These are phyloP conservation scores for Cryptosporidium tyzzeri DNA, from an alignment of 169 alveolate species.

Conservation along the genomic window DNA sequence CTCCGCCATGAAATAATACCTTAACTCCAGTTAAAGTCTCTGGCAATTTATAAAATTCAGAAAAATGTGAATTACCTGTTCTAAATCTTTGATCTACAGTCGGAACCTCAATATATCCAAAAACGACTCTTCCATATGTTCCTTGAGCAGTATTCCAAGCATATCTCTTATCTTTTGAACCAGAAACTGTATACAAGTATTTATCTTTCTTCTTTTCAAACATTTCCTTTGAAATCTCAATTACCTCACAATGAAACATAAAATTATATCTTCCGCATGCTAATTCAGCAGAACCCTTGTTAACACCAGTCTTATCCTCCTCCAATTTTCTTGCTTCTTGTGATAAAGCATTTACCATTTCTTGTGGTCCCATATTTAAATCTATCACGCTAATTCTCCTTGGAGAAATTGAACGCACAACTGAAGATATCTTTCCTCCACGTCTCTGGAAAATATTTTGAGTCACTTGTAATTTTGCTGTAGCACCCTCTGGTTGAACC, in stretches of 20 bases:
- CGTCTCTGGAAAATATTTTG: neutral
- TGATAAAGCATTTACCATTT: slow-evolving; percentile 21
- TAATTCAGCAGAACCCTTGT: slow-evolving; percentile 65
- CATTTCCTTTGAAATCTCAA: neutral
- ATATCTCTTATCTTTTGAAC: slow-evolving; percentile 4
- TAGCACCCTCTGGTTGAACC: slow-evolving; percentile 2
- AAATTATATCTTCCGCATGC: slow-evolving; percentile 66
- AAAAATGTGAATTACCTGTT: slow-evolving; percentile 2
- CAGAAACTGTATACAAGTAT: slow-evolving; percentile 12
- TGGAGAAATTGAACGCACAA: slow-evolving; percentile 60
- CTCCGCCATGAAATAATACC: slow-evolving; percentile 66
- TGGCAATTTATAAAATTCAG: slow-evolving; percentile 57
- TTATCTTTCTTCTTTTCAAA: slow-evolving; percentile 39
- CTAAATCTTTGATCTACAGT: slow-evolving; percentile 7
- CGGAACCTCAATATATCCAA: slow-evolving; percentile 72
- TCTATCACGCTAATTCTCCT: slow-evolving; percentile 55
- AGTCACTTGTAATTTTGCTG: neutral
- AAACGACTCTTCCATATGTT: slow-evolving; percentile 72
- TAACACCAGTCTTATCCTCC: slow-evolving; percentile 31
- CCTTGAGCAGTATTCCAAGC: slow-evolving; percentile 75
- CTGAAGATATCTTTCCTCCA: slow-evolving; percentile 12
- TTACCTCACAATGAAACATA: slow-evolving; percentile 63
- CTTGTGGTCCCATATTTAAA: slow-evolving; percentile 66
- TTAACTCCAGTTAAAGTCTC: slow-evolving; percentile 29
- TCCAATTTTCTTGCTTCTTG: slow-evolving; percentile 39